phyloP scores from a whole-genome alignment of 192 early-diverging fungal genomes.

The Umbelopsis sp. region DNA sequence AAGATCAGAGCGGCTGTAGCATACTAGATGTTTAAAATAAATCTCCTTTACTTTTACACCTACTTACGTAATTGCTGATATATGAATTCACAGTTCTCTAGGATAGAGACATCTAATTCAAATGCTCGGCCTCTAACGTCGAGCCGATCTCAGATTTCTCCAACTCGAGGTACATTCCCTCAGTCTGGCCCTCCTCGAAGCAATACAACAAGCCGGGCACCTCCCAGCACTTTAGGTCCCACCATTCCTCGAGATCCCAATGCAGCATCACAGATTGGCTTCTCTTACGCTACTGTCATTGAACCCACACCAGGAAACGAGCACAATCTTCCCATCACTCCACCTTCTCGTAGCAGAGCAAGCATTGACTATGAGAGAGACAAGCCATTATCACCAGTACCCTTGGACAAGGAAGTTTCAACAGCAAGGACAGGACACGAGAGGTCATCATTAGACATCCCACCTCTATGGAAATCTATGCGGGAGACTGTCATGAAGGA shows the following conservation, averaged over 20 bases:
- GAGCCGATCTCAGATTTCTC: constrained; percentile 2
- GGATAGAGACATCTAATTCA: not conserved
- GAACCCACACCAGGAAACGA: not conserved
- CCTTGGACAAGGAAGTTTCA: not conserved
- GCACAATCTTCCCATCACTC: not conserved
- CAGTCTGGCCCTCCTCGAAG: not conserved
- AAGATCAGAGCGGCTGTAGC: constrained; percentile 12
- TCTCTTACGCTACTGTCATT: constrained; percentile 11
- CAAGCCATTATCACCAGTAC: not conserved
- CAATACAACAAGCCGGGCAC: not conserved
- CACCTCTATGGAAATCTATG: constrained; percentile 9
- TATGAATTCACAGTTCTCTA: constrained; percentile 9
- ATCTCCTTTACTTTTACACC: not conserved
- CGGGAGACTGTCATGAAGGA: not conserved
- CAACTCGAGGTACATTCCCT: constrained; percentile 6
- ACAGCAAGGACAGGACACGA: not conserved
- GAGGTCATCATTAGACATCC: constrained; percentile 7
- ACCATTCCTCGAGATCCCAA: not conserved
- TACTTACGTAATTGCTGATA: not conserved
- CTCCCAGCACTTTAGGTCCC: not conserved
- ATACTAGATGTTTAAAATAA: constrained; percentile 14
- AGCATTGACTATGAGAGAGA: not conserved
- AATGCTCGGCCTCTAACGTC: not conserved
- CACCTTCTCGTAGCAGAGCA: not conserved
- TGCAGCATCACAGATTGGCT: constrained; percentile 7